Percentiles rank a stretch among this genome's conserved stretches.
Evolutionary conservation across 2,329 filamentous ascomycete species (phyloP).

Genomic region (Neoscytalidium dimidiatum): DNA sequence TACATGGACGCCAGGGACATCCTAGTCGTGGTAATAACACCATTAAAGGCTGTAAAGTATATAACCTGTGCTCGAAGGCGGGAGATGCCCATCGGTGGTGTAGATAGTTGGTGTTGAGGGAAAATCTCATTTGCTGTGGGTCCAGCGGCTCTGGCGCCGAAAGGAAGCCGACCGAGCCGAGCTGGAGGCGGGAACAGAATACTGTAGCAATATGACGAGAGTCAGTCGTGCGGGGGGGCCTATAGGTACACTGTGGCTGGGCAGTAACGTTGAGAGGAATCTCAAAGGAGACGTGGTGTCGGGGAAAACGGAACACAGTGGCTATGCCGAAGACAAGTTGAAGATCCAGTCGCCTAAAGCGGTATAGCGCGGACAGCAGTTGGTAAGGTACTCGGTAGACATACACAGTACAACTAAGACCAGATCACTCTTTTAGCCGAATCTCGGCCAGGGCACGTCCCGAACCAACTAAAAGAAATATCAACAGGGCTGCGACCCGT

Average conservation of each 20-base stretch:
- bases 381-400: no score
- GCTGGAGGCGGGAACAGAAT: background rate
- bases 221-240: no score
- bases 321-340: background rate
- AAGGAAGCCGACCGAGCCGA: background rate
- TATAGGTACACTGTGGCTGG: background rate
- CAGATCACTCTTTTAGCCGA: no score
- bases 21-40: background rate
- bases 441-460: no score
- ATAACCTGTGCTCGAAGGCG: no score
- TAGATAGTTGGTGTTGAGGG: background rate
- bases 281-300: background rate
- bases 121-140: background rate
- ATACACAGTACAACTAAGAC: no score
- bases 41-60: no score
- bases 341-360: background rate
- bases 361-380: background rate
- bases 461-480: no score
- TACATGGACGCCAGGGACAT: background rate
- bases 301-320: background rate
- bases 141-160: background rate
- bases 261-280: background rate
- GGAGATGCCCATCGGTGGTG: no score
- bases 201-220: background rate
- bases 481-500: no score